These are phyloP conservation scores for Tetraselmis striata DNA, from an alignment of 139 green algal genomes.

Conservation along the genomic window DNA sequence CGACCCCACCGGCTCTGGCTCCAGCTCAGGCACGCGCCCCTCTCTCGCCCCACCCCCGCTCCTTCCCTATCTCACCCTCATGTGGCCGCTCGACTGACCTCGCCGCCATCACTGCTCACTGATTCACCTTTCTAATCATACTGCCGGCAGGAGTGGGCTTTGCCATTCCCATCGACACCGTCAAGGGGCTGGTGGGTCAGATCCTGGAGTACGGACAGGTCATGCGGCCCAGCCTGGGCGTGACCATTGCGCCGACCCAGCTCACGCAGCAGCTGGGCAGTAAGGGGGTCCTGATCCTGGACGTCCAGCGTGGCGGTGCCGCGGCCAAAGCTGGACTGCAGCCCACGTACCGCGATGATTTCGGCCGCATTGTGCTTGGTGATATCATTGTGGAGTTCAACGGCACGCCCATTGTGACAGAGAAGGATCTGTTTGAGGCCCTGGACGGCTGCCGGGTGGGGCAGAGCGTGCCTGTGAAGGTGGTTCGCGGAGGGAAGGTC, in stretches of 20 bases:
- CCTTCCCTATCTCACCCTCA: not conserved
- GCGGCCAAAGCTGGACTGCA: conserved; percentile 17
- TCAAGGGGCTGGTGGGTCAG: conserved; percentile 67
- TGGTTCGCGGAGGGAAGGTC: not conserved
- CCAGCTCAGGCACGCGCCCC: not conserved
- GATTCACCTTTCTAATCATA: no score
- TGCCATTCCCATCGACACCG: conserved; percentile 63
- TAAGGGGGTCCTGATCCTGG: conserved; percentile 20
- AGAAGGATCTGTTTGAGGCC: conserved; percentile 48
- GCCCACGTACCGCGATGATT: conserved; percentile 24
- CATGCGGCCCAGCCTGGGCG: conserved; percentile 43
- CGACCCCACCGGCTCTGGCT: conserved; percentile 29
- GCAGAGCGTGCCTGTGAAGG: conserved; percentile 28
- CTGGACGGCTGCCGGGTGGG: conserved; percentile 52
- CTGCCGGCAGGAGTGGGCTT: conserved; percentile 58
- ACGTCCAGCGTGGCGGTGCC: not conserved
- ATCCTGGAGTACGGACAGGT: conserved; percentile 63
- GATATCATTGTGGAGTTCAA: conserved; percentile 53
- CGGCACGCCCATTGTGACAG: conserved; percentile 32
- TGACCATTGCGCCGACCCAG: conserved; percentile 1
- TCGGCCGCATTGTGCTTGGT: conserved; percentile 37
- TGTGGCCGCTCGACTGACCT: conserved; percentile 6
- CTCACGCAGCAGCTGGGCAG: conserved; percentile 1
- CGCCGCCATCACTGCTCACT: not conserved
- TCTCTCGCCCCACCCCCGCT: no score